phyloP scores from a whole-genome alignment of 1,139 yeast species.

The Torulaspora pretoriensis region DNA sequence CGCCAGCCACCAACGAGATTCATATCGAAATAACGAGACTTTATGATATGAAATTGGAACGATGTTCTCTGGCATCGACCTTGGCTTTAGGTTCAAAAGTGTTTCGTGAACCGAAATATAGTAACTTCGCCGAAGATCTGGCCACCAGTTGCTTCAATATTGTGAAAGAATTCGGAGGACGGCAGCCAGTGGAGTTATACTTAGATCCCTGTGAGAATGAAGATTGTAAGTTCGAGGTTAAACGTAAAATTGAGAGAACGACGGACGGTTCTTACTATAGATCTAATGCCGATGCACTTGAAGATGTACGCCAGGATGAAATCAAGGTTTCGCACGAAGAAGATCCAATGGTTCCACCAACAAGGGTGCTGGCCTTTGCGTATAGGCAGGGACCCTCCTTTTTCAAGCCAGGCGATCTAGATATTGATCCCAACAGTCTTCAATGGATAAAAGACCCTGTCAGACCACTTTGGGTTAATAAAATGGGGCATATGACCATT shows the following conservation, averaged over 20 bases:
- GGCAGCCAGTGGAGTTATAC: constrained; percentile 44
- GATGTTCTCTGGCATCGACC: constrained; percentile 74
- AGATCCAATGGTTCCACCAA: constrained; percentile 1
- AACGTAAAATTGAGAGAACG: constrained; percentile 28
- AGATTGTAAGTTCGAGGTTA: constrained; percentile 30
- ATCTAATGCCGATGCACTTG: constrained; percentile 10
- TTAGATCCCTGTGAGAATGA: constrained; percentile 39
- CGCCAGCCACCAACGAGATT: constrained; percentile 27
- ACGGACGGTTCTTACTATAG: constrained; percentile 16
- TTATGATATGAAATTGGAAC: constrained; percentile 48
- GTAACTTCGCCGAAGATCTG: constrained; percentile 54
- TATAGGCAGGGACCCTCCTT: constrained; percentile 7
- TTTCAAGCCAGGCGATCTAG: constrained; percentile 10
- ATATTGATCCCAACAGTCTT: constrained; percentile 11
- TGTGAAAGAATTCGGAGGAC: constrained; percentile 37
- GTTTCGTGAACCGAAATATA: constrained; percentile 47
- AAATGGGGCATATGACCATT: constrained; percentile 49
- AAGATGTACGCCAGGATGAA: constrained; percentile 1
- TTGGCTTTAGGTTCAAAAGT: constrained; percentile 64
- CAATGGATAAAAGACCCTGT: constrained; percentile 24
- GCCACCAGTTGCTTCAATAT: constrained; percentile 65
- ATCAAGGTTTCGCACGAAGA: not conserved
- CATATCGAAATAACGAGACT: constrained; percentile 30
- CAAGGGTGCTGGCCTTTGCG: constrained; percentile 12
- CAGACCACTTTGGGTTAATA: constrained; percentile 40